Conservation (phyloP, 1,284 basidiomycete species). For the Cryptococcus jaspeensis region DNA sequence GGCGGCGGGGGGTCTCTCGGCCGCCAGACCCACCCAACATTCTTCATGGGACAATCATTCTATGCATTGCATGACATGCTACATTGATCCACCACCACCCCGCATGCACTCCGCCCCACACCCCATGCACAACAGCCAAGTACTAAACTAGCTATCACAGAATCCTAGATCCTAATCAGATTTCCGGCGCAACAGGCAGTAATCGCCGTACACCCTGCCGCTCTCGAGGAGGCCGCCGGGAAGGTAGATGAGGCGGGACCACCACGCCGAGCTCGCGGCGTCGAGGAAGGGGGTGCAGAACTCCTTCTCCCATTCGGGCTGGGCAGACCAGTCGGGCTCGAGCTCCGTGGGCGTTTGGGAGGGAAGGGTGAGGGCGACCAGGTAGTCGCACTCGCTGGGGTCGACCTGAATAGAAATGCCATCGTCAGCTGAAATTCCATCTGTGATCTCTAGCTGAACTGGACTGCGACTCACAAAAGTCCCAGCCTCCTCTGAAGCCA, state of each 20-base stretch:
- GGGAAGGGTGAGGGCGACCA: conserved; percentile 83
- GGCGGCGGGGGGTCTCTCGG: background rate
- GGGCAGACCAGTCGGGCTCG: conserved; percentile 70
- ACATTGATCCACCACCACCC: too few relatives aligned
- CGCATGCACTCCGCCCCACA: too few relatives aligned
- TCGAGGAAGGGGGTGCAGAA: conserved; percentile 78
- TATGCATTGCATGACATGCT: too few relatives aligned
- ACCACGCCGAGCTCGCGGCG: conserved; percentile 64
- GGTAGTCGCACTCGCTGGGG: conserved; percentile 72
- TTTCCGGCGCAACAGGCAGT: conserved; percentile 53
- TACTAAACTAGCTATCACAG: too few relatives aligned
- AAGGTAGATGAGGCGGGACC: conserved; percentile 73
- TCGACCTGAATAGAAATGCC: conserved; percentile 59
- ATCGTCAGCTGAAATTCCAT: background rate
- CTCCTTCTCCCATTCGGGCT: conserved; percentile 67
- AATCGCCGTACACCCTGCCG: conserved; percentile 55
- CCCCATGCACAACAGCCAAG: too few relatives aligned
- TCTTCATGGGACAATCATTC: background rate
- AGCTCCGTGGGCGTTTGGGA: conserved; percentile 59
- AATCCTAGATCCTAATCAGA: background rate
- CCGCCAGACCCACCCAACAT: background rate
- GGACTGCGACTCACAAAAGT: conserved; percentile 67
- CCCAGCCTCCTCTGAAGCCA: conserved; percentile 62
- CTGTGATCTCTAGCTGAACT: background rate
- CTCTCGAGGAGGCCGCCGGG: conserved; percentile 58